phyloP scores from a whole-genome alignment of 1,139 yeast species.

The Torulaspora pretoriensis region DNA sequence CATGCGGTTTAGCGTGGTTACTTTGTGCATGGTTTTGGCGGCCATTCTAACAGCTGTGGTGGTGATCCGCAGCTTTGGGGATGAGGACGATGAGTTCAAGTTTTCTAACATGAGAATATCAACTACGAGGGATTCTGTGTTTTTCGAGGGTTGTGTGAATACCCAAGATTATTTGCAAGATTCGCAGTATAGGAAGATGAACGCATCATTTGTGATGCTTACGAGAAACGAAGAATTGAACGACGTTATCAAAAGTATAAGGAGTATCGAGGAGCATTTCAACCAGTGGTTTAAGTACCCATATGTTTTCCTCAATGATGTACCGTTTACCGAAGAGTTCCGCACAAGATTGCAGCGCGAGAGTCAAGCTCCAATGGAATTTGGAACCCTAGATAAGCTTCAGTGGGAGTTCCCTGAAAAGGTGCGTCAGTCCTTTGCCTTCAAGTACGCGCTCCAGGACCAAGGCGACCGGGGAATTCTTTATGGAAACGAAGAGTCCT shows the following conservation, averaged over 20 bases:
- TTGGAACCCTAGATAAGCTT: conserved; percentile 27
- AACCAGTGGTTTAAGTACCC: conserved; percentile 91
- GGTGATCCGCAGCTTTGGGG: neutral
- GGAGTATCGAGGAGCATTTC: conserved; percentile 74
- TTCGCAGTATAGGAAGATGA: conserved; percentile 43
- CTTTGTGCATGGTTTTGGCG: conserved; percentile 4
- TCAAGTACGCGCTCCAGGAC: conserved; percentile 49
- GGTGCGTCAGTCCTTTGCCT: conserved; percentile 24
- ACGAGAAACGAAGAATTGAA: conserved; percentile 72
- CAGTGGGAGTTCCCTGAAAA: conserved; percentile 39
- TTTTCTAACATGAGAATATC: conserved; percentile 21
- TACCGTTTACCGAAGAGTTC: conserved; percentile 63
- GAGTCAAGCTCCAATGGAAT: conserved; percentile 45
- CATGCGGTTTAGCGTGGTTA: conserved; percentile 1
- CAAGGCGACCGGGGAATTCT: conserved; percentile 80
- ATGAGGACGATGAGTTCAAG: neutral
- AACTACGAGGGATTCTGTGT: conserved; percentile 36
- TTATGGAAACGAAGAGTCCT: conserved; percentile 76
- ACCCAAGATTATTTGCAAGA: conserved; percentile 32
- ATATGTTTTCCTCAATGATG: conserved; percentile 81
- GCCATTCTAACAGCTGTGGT: conserved; percentile 1
- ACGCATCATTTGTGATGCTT: conserved; percentile 79
- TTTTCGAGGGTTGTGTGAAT: conserved; percentile 51
- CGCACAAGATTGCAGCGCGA: conserved; percentile 45
- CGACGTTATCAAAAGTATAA: conserved; percentile 65